Evolutionary conservation across 2,329 filamentous ascomycete species (phyloP).

Genomic region (Paraphaeosphaeria minitans): DNA sequence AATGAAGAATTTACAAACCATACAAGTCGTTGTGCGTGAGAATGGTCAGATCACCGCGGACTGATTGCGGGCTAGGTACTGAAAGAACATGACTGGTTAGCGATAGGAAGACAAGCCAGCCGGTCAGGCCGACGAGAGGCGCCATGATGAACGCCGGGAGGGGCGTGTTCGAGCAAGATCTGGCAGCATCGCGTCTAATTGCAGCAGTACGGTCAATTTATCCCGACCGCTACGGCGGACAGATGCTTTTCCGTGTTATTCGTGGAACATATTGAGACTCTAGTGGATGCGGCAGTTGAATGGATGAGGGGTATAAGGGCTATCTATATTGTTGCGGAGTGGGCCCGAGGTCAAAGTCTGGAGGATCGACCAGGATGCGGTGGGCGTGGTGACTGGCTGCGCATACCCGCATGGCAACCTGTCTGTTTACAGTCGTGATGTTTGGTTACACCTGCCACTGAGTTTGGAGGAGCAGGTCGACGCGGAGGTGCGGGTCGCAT

Average conservation of each 20-base stretch:
- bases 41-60: slow-evolving; percentile 37
- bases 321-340: neutral
- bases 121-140: slow-evolving; percentile 16
- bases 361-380: slow-evolving; percentile 4
- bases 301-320: slow-evolving; percentile 5
- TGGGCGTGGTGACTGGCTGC: neutral
- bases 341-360: slow-evolving; percentile 8
- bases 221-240: slow-evolving; percentile 1
- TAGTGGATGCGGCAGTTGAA: slow-evolving; percentile 9
- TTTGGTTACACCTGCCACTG: slow-evolving; percentile 2
- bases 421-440: neutral
- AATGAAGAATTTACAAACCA: slow-evolving; percentile 14
- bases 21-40: slow-evolving; percentile 38
- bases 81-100: slow-evolving; percentile 11
- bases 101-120: slow-evolving; percentile 15
- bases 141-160: slow-evolving; percentile 18
- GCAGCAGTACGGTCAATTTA: slow-evolving; percentile 17
- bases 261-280: slow-evolving; percentile 22
- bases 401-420: neutral
- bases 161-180: slow-evolving; percentile 12
- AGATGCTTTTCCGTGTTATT: slow-evolving; percentile 7
- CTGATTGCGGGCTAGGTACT: slow-evolving; percentile 26
- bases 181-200: slow-evolving; percentile 11
- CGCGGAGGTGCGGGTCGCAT: neutral
- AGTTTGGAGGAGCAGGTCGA: neutral